Evolutionary conservation across 805 yeast species (phyloP).

Genomic region (Candida schatavii): DNA sequence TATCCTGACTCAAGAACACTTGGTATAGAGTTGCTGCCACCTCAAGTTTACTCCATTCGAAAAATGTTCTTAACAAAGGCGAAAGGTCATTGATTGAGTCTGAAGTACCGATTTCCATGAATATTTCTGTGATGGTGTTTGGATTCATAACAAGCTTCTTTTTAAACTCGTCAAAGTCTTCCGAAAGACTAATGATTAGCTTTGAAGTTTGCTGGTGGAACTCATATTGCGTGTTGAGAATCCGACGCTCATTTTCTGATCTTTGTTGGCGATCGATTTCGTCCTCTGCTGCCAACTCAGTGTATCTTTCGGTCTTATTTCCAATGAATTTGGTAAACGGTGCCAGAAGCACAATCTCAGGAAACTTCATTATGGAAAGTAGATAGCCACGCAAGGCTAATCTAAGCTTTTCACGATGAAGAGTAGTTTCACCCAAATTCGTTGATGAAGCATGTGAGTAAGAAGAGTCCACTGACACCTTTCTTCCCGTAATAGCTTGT

Average conservation of each 20-base stretch:
- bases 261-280: slow-evolving; percentile 56
- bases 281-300: slow-evolving; percentile 41
- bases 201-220: slow-evolving; percentile 70
- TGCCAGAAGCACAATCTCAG: slow-evolving; percentile 53
- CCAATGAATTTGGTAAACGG: slow-evolving; percentile 54
- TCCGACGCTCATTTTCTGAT: slow-evolving; percentile 54
- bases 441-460: not conserved
- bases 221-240: slow-evolving; percentile 58
- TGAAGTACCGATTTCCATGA: slow-evolving; percentile 62
- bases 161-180: slow-evolving; percentile 59
- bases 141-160: slow-evolving; percentile 46
- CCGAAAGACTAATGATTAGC: slow-evolving; percentile 52
- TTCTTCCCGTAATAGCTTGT: not conserved
- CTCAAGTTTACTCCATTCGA: slow-evolving; percentile 82
- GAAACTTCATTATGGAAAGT: slow-evolving; percentile 47
- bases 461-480: not conserved
- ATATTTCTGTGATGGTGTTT: slow-evolving; percentile 57
- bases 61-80: slow-evolving; percentile 62
- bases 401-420: slow-evolving; percentile 74
- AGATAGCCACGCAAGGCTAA: slow-evolving; percentile 76
- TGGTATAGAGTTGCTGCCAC: slow-evolving; percentile 83
- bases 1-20: slow-evolving; percentile 75
- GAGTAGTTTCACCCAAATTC: slow-evolving; percentile 11
- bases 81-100: slow-evolving; percentile 55
- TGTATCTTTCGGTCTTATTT: slow-evolving; percentile 28